Percentiles rank a stretch among this genome's conserved stretches.
Conservation (phyloP, 176 grass and related monocot species). For the Puccinellia tenuiflora region DNA sequence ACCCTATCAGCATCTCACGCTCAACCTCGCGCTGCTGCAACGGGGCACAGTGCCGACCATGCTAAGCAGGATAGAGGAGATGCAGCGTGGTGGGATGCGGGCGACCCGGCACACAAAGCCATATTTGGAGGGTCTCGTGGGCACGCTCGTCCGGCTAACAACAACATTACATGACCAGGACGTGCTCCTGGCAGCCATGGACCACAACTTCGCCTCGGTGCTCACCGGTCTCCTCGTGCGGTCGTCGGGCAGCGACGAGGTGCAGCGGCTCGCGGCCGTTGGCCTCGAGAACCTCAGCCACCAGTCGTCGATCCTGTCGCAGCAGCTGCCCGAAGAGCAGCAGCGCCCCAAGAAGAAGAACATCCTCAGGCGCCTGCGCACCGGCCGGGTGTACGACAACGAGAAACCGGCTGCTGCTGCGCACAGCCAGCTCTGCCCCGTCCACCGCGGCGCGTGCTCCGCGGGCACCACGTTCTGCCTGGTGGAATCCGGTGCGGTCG, state of each 20-base stretch:
- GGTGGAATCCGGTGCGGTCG: constrained; percentile 54
- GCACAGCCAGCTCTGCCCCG: constrained; percentile 40
- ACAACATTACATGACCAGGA: constrained; percentile 61
- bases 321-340: constrained; percentile 22
- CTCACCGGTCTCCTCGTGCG: constrained; percentile 59
- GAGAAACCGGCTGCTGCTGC: not conserved
- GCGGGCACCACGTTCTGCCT: constrained; percentile 64
- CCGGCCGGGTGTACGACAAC: constrained; percentile 39
- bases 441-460: constrained; percentile 64
- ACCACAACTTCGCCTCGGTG: constrained; percentile 50
- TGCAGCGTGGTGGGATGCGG: constrained; percentile 51
- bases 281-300: constrained; percentile 77
- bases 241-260: constrained; percentile 54
- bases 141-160: constrained; percentile 59
- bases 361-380: constrained; percentile 43
- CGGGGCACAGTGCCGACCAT: constrained; percentile 30
- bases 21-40: constrained; percentile 63
- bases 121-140: constrained; percentile 74
- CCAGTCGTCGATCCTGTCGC: constrained; percentile 48
- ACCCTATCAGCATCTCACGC: constrained; percentile 54
- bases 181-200: constrained; percentile 51
- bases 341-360: constrained; percentile 37
- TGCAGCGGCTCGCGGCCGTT: constrained; percentile 60
- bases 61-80: constrained; percentile 62
- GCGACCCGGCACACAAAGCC: constrained; percentile 47